phyloP scores from a whole-genome alignment of 1,139 yeast genomes.

The Candida neerlandica region DNA sequence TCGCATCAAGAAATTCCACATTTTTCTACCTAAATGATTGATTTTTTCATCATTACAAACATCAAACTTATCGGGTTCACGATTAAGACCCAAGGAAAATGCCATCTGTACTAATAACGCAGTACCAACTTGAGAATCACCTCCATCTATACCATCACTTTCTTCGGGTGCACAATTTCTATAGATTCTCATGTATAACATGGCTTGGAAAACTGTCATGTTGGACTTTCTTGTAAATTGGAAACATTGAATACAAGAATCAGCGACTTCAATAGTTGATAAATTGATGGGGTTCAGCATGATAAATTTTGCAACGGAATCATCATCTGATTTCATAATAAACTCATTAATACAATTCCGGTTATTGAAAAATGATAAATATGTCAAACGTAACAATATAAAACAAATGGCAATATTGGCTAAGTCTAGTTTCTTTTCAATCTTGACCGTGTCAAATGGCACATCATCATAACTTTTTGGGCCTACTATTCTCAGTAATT shows the following conservation, averaged over 20 bases:
- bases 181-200: constrained; percentile 39
- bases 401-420: constrained; percentile 36
- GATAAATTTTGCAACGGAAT: constrained; percentile 38
- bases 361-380: constrained; percentile 39
- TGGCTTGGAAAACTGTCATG: constrained; percentile 53
- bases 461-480: constrained; percentile 24
- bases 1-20: constrained; percentile 46
- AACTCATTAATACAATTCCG: constrained; percentile 28
- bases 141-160: constrained; percentile 51
- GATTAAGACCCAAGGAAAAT: constrained; percentile 46
- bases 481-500: constrained; percentile 30
- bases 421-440: constrained; percentile 35
- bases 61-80: constrained; percentile 40
- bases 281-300: constrained; percentile 50
- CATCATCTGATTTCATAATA: constrained; percentile 26
- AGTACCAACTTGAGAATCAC: constrained; percentile 41
- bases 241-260: constrained; percentile 55
- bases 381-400: constrained; percentile 32
- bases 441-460: constrained; percentile 21
- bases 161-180: constrained; percentile 52
- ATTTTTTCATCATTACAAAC: constrained; percentile 25
- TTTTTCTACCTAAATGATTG: constrained; percentile 49
- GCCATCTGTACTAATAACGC: constrained; percentile 48
- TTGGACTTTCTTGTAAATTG: constrained; percentile 50
- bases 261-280: constrained; percentile 50